These are phyloP conservation scores for Saussurea involucrata DNA, from an alignment of 129 eudicot genomes.

Conservation along the genomic window DNA sequence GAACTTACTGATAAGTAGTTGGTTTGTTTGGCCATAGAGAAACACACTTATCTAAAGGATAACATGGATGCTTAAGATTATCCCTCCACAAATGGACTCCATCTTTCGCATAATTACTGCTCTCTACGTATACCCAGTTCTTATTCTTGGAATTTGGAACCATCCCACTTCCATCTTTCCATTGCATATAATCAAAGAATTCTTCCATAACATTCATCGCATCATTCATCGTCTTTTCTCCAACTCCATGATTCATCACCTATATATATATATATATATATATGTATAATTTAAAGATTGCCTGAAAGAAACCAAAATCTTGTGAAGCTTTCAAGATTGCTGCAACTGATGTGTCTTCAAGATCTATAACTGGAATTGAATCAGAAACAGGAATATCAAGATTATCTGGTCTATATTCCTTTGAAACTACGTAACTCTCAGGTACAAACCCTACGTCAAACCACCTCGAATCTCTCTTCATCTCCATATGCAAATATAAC, in stretches of 20 bases:
- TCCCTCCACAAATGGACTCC: constrained; percentile 92
- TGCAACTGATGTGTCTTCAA: constrained; percentile 29
- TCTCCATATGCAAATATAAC: constrained; percentile 10
- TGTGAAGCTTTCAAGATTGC: constrained; percentile 48
- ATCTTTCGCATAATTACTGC: constrained; percentile 34
- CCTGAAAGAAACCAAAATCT: constrained; percentile 69
- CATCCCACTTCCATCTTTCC: constrained; percentile 26
- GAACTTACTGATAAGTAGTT: constrained; percentile 46
- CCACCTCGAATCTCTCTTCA: constrained; percentile 32
- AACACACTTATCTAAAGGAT: constrained; percentile 55
- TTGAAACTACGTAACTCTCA: constrained; percentile 37
- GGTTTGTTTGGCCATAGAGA: constrained; percentile 65
- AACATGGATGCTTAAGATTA: constrained; percentile 58
- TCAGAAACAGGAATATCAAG: constrained; percentile 34
- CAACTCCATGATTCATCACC: constrained; percentile 76
- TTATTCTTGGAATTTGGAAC: constrained; percentile 29
- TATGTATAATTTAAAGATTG: background rate
- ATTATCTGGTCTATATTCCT: constrained; percentile 54
- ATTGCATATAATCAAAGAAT: constrained; percentile 48
- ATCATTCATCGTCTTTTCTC: constrained; percentile 27
- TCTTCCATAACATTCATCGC: constrained; percentile 43
- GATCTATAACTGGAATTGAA: constrained; percentile 61
- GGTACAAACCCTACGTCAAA: constrained; percentile 47
- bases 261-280: too few relatives aligned
- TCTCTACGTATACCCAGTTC: constrained; percentile 48